phyloP scores from a whole-genome alignment of 1,284 basidiomycete genomes.

The Earliella scabrosa region DNA sequence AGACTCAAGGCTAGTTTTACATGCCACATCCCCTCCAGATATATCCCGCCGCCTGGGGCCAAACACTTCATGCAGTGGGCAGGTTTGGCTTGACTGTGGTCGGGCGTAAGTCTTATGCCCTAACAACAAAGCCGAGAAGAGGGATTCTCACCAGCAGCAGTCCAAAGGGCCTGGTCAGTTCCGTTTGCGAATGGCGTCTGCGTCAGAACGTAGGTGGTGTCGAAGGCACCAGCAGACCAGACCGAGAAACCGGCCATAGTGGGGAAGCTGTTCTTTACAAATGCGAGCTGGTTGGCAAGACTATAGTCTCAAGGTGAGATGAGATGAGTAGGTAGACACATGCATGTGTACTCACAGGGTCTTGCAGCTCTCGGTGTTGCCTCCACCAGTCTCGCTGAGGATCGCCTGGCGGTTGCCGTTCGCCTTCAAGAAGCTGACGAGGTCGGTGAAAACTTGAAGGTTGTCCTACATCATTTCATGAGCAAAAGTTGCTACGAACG shows the following conservation, averaged over 20 bases:
- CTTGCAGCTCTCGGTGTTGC: slow-evolving; percentile 54
- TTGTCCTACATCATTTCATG: slow-evolving; percentile 41
- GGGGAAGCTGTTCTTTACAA: slow-evolving; percentile 49
- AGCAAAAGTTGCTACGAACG: neutral
- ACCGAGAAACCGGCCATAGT: slow-evolving; percentile 53
- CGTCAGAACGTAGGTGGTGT: slow-evolving; percentile 41
- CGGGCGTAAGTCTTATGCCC: neutral
- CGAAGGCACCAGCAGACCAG: slow-evolving; percentile 48
- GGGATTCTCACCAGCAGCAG: slow-evolving; percentile 32
- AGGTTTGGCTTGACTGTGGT: slow-evolving; percentile 18
- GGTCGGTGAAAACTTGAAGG: slow-evolving; percentile 47
- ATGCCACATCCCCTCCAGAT: no score
- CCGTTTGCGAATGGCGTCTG: slow-evolving; percentile 42
- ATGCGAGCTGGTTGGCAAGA: slow-evolving; percentile 48
- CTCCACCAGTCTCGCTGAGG: slow-evolving; percentile 62
- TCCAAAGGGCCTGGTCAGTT: slow-evolving; percentile 43
- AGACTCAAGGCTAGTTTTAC: no score
- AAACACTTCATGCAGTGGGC: no score
- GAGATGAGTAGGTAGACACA: neutral
- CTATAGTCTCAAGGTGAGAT: slow-evolving; percentile 27
- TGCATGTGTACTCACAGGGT: slow-evolving; percentile 35
- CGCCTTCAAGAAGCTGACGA: slow-evolving; percentile 49
- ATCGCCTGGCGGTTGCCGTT: slow-evolving; percentile 60
- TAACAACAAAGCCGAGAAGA: neutral
- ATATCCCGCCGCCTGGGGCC: no score